Conservation (phyloP, 2,329 filamentous ascomycete genomes). For the Microcyclospora tardicrescens region DNA sequence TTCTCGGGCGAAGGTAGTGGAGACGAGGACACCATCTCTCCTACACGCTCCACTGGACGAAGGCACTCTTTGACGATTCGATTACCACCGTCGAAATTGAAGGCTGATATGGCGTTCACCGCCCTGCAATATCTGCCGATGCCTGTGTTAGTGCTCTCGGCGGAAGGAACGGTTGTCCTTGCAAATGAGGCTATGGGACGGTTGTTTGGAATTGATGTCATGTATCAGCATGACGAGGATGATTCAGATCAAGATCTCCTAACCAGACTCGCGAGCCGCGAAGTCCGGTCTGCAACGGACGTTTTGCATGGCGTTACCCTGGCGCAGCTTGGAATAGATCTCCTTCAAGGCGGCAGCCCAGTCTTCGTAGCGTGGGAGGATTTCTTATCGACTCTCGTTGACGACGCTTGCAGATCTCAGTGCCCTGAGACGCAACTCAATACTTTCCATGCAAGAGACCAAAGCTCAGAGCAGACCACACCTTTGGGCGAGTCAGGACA, state of each 20-base stretch:
- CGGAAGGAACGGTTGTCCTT: slow-evolving; percentile 54
- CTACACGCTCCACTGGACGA: slow-evolving; percentile 7
- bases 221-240: slow-evolving; percentile 2
- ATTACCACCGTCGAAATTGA: slow-evolving; percentile 19
- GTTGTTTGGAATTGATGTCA: slow-evolving; percentile 47
- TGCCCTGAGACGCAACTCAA: slow-evolving; percentile 16
- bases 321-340: slow-evolving; percentile 58
- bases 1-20: slow-evolving; percentile 17
- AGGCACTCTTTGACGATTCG: slow-evolving; percentile 20
- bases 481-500: slow-evolving; percentile 5
- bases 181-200: slow-evolving; percentile 66
- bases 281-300: slow-evolving; percentile 39
- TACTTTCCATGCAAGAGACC: slow-evolving; percentile 10
- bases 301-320: slow-evolving; percentile 52
- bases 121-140: slow-evolving; percentile 64
- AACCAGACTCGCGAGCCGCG: slow-evolving; percentile 8
- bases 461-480: slow-evolving; percentile 7
- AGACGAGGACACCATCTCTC: slow-evolving; percentile 9
- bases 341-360: slow-evolving; percentile 52
- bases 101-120: slow-evolving; percentile 42
- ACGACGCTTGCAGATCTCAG: slow-evolving; percentile 25
- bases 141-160: slow-evolving; percentile 56
- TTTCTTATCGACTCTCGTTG: slow-evolving; percentile 31
- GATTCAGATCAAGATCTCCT: slow-evolving; percentile 5
- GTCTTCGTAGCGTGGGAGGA: slow-evolving; percentile 40